Evolutionary conservation across 2,329 filamentous ascomycete species (phyloP).

Genomic region (Nannizzia gypsea): DNA sequence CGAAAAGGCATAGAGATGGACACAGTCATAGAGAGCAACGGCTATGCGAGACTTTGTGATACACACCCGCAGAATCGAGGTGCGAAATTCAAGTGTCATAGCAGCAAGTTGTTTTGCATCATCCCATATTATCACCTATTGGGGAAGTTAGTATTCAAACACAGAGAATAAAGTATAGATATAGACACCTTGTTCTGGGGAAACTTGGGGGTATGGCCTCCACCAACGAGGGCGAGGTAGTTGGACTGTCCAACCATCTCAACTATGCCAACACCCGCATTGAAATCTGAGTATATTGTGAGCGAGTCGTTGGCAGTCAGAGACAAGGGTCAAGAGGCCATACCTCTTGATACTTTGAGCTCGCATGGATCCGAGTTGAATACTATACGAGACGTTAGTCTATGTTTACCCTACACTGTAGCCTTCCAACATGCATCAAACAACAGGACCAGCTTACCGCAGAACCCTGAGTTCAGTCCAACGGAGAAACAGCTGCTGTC

Average conservation of each 20-base stretch:
- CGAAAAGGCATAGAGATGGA: constrained; percentile 69
- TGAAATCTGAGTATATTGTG: constrained; percentile 47
- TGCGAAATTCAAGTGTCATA: constrained; percentile 66
- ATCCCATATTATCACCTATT: constrained; percentile 73
- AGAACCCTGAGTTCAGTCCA: constrained; percentile 74
- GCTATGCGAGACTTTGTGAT: constrained; percentile 65
- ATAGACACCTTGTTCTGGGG: constrained; percentile 63
- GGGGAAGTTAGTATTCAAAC: neutral
- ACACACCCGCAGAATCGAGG: constrained; percentile 67
- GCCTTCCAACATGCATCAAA: neutral
- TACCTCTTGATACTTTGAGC: constrained; percentile 52
- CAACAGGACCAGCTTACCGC: constrained; percentile 45
- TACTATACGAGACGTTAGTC: constrained; percentile 38
- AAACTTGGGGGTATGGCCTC: constrained; percentile 73
- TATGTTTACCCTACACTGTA: constrained; percentile 12
- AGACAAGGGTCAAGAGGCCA: constrained; percentile 3
- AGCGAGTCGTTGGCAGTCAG: neutral
- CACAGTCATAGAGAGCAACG: constrained; percentile 68
- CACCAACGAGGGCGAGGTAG: constrained; percentile 80
- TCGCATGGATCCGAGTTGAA: constrained; percentile 62
- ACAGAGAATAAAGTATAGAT: neutral
- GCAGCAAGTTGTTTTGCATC: constrained; percentile 64
- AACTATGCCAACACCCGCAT: constrained; percentile 67
- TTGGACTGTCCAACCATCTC: constrained; percentile 81
- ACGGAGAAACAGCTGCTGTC: constrained; percentile 78